phyloP scores from a whole-genome alignment of 768 basidiomycete species.

The Phylloporus sp. region DNA sequence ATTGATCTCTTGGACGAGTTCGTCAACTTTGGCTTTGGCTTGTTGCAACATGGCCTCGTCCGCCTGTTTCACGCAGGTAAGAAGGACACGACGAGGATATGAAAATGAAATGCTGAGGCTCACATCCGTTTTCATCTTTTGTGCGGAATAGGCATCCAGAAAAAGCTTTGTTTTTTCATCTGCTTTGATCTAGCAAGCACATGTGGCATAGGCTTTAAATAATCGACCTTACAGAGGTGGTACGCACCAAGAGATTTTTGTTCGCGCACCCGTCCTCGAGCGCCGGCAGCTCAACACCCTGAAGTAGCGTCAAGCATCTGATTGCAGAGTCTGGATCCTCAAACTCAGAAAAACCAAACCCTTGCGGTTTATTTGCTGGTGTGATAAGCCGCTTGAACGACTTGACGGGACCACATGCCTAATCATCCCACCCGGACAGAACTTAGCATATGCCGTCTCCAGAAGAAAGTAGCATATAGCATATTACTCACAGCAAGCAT shows the following conservation, averaged over 20 bases:
- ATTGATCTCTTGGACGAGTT: slow-evolving; percentile 68
- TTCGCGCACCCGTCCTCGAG: slow-evolving; percentile 56
- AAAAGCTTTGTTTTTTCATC: slow-evolving; percentile 93
- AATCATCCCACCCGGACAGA: background rate
- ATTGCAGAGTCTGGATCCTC: slow-evolving; percentile 91
- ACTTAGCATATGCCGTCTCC: background rate
- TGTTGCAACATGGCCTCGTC: slow-evolving; percentile 65
- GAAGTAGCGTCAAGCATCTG: slow-evolving; percentile 64
- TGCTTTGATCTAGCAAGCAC: slow-evolving; percentile 69
- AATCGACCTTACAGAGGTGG: background rate
- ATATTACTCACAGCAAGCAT: slow-evolving; percentile 64
- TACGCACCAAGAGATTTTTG: slow-evolving; percentile 69
- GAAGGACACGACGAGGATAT: background rate
- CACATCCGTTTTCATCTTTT: slow-evolving; percentile 80
- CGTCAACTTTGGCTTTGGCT: slow-evolving; percentile 61
- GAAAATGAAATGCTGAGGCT: slow-evolving; percentile 26
- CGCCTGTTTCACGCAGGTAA: slow-evolving; percentile 39
- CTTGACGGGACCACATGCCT: slow-evolving; percentile 89
- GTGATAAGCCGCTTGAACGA: slow-evolving; percentile 93
- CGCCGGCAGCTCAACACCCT: slow-evolving; percentile 60
- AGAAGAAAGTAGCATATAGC: background rate
- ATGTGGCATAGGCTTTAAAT: slow-evolving; percentile 40
- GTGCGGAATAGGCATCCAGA: slow-evolving; percentile 78
- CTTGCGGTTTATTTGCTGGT: slow-evolving; percentile 90
- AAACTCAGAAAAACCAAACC: slow-evolving; percentile 95